These are phyloP conservation scores for Termitomyces sp. DNA, from an alignment of 768 basidiomycete species.

Conservation along the genomic window DNA sequence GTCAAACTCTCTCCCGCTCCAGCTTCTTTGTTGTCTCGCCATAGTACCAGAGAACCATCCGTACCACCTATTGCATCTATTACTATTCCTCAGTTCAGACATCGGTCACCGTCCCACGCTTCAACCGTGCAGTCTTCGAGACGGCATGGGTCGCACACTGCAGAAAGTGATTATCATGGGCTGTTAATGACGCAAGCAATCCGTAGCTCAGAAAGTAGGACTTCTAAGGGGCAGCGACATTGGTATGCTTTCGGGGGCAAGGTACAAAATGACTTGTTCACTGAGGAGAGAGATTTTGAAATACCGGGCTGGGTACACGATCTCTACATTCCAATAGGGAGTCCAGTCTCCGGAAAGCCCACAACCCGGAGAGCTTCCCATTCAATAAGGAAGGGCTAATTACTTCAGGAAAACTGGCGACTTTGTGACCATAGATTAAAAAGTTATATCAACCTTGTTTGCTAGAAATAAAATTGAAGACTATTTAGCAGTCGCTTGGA, in stretches of 20 bases:
- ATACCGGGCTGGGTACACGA: conserved; percentile 47
- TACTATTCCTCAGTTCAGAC: conserved; percentile 9
- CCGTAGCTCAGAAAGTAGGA: conserved; percentile 38
- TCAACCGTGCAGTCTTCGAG: conserved; percentile 11
- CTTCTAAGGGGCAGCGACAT: conserved; percentile 46
- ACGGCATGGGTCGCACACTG: conserved; percentile 13
- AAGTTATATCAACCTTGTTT: neutral
- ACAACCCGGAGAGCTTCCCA: neutral
- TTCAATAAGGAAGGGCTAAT: neutral
- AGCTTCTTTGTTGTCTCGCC: conserved; percentile 3
- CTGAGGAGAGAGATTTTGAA: conserved; percentile 47
- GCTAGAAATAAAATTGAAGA: neutral
- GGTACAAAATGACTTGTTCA: conserved; percentile 39
- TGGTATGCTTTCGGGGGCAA: conserved; percentile 56
- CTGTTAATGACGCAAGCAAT: conserved; percentile 42
- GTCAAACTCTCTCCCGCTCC: conserved; percentile 8
- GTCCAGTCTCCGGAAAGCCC: neutral
- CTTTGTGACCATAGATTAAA: neutral
- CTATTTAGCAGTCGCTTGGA: conserved; percentile 9
- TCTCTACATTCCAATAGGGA: neutral
- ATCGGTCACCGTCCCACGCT: conserved; percentile 13
- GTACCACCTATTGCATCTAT: conserved; percentile 22
- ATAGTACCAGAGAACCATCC: conserved; percentile 15
- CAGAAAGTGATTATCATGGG: conserved; percentile 16
- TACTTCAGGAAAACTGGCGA: neutral